Conservation (phyloP, 2,329 filamentous ascomycete genomes). For the Salinomyces thailandicus region DNA sequence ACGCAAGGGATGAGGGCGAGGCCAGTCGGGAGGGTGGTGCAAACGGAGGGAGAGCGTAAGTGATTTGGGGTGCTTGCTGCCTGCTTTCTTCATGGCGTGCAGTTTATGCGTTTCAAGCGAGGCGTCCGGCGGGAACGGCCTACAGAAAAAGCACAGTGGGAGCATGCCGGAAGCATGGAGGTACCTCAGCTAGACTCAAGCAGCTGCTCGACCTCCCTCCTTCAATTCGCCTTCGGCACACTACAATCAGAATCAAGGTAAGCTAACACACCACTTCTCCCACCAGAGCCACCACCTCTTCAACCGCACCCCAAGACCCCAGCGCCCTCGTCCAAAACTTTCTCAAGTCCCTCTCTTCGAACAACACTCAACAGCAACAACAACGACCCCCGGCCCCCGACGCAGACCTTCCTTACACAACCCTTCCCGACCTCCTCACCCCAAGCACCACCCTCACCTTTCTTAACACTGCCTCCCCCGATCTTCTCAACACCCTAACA, state of each 20-base stretch:
- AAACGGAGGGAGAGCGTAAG: constrained; percentile 99
- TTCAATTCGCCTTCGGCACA: too few relatives aligned
- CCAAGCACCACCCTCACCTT: constrained; percentile 68
- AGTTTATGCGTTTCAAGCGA: constrained; percentile 6
- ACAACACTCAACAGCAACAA: constrained; percentile 34
- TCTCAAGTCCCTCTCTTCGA: constrained; percentile 60
- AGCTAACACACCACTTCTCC: constrained; percentile 15
- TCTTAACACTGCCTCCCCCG: constrained; percentile 54
- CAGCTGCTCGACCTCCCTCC: too few relatives aligned
- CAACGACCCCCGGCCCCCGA: constrained; percentile 24
- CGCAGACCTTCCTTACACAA: constrained; percentile 62
- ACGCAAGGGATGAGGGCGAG: constrained; percentile 82
- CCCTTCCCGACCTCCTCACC: constrained; percentile 75
- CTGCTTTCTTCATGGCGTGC: background rate
- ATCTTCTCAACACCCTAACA: constrained; percentile 63
- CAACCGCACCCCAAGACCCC: constrained; percentile 54
- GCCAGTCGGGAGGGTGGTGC: constrained; percentile 83
- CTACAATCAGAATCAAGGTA: constrained; percentile 8
- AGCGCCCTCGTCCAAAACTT: constrained; percentile 77
- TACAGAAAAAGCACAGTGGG: too few relatives aligned
- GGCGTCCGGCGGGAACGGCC: too few relatives aligned
- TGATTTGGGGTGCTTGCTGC: too few relatives aligned
- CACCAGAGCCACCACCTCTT: constrained; percentile 49
- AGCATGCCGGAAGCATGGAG: too few relatives aligned
- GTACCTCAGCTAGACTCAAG: too few relatives aligned